Conservation (phyloP, 306 rosid species). For the Casuarina equisetifolia region DNA sequence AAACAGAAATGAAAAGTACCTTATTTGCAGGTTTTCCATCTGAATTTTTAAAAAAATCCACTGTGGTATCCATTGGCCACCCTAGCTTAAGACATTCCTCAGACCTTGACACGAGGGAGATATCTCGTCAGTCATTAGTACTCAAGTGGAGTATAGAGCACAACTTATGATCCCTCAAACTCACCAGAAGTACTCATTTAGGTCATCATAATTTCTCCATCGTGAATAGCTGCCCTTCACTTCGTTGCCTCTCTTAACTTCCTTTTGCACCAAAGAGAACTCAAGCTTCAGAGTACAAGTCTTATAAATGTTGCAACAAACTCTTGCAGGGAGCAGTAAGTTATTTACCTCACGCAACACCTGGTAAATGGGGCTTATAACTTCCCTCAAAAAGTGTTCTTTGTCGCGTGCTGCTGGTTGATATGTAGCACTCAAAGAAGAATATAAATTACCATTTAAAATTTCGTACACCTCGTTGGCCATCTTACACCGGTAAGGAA, state of each 20-base stretch:
- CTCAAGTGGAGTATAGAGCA: not conserved
- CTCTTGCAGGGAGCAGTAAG: constrained; percentile 16
- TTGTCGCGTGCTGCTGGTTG: too few species aligned
- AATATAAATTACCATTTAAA: too few species aligned
- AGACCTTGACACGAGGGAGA: constrained; percentile 56
- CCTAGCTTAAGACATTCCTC: constrained; percentile 64
- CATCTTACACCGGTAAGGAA: too few species aligned
- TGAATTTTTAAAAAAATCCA: constrained; percentile 78
- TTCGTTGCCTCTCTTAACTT: constrained; percentile 77
- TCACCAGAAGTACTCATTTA: constrained; percentile 96
- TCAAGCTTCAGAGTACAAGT: constrained; percentile 36
- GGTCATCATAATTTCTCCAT: constrained; percentile 99
- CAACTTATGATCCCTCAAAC: constrained; percentile 22
- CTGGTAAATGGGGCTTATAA: constrained; percentile 52
- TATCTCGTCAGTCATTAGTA: constrained; percentile 18
- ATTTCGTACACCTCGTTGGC: too few species aligned
- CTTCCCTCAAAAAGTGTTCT: too few species aligned
- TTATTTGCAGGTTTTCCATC: constrained; percentile 45
- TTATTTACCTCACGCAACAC: constrained; percentile 65
- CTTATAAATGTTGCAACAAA: constrained; percentile 19
- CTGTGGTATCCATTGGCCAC: constrained; percentile 75
- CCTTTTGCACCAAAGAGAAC: constrained; percentile 57
- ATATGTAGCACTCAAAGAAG: too few species aligned
- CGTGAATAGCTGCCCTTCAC: constrained; percentile 89
- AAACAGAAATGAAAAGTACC: constrained; percentile 32